Percentiles rank a stretch among this genome's conserved stretches.
phyloP scores from a whole-genome alignment of 1,284 basidiomycete species.

The Ceratobasidium sp. region DNA sequence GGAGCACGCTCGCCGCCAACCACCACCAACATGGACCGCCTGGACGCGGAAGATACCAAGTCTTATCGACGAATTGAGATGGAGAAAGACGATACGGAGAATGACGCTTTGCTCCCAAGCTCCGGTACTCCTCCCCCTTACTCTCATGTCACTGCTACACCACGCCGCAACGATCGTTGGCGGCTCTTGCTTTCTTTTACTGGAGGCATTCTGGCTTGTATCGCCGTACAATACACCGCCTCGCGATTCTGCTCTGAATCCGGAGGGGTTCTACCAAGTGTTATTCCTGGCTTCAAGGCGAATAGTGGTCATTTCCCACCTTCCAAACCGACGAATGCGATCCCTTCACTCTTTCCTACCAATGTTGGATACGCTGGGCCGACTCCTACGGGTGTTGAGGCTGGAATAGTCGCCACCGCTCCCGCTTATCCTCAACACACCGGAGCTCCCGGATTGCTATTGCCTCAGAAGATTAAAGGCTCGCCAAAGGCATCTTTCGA shows the following conservation, averaged over 20 bases:
- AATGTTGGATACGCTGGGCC: constrained; percentile 84
- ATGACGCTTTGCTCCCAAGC: constrained; percentile 30
- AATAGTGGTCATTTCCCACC: constrained; percentile 73
- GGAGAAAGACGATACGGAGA: constrained; percentile 39
- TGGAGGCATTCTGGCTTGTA: constrained; percentile 30
- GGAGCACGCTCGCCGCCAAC: neutral
- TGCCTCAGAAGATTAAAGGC: constrained; percentile 52
- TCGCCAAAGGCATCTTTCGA: constrained; percentile 53
- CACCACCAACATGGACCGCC: constrained; percentile 37
- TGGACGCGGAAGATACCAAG: constrained; percentile 28
- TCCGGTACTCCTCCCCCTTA: neutral
- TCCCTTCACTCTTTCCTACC: constrained; percentile 78
- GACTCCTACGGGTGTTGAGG: constrained; percentile 87
- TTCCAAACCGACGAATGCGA: constrained; percentile 74
- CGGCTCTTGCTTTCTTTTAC: constrained; percentile 36
- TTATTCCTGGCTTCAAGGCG: constrained; percentile 10
- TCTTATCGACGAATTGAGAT: constrained; percentile 29
- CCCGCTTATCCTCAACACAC: constrained; percentile 81
- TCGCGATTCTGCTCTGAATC: constrained; percentile 10
- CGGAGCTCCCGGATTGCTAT: constrained; percentile 75
- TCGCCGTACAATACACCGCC: neutral
- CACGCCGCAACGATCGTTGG: constrained; percentile 6
- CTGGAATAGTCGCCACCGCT: constrained; percentile 82
- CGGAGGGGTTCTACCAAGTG: too few relatives aligned
- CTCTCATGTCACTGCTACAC: neutral